These are phyloP conservation scores for Penicillium rolfsii DNA, from an alignment of 2,329 filamentous ascomycete species.

Conservation along the genomic window DNA sequence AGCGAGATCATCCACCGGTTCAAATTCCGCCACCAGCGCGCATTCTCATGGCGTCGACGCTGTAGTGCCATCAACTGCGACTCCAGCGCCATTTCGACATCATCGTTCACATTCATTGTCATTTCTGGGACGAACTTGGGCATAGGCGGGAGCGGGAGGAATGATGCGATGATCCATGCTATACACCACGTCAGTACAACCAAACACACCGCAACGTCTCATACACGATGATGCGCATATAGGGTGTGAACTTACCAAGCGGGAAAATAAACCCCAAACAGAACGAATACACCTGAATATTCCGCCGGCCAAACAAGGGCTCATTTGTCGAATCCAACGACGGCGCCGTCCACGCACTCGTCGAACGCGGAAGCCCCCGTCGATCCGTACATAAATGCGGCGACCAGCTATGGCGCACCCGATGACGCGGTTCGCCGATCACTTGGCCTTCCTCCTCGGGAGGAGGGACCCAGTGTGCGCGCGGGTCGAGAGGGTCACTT, in stretches of 20 bases:
- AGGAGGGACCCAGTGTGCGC: constrained; percentile 47
- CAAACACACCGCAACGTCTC: too few species aligned
- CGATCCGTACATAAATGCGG: constrained; percentile 71
- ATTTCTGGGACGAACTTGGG: constrained; percentile 55
- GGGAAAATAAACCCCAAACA: constrained; percentile 77
- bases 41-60: constrained; percentile 59
- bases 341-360: constrained; percentile 73
- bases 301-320: constrained; percentile 66
- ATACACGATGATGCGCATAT: too few species aligned
- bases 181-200: constrained; percentile 33
- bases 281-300: constrained; percentile 75
- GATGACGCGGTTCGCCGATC: constrained; percentile 39
- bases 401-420: constrained; percentile 68
- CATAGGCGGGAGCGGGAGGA: constrained; percentile 70
- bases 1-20: constrained; percentile 65
- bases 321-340: constrained; percentile 68
- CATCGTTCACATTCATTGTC: constrained; percentile 51
- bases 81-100: constrained; percentile 50
- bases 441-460: constrained; percentile 30
- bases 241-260: constrained; percentile 56
- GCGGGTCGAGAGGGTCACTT: constrained; percentile 46
- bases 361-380: constrained; percentile 56
- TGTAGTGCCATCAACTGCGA: constrained; percentile 50
- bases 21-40: constrained; percentile 66
- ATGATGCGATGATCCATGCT: constrained; percentile 78